A percentile compares a stretch with the other conserved stretches of the same genome.
phyloP scores from a whole-genome alignment of 225 moss, liverwort and hornwort species.

The Marchantia polymorpha region DNA sequence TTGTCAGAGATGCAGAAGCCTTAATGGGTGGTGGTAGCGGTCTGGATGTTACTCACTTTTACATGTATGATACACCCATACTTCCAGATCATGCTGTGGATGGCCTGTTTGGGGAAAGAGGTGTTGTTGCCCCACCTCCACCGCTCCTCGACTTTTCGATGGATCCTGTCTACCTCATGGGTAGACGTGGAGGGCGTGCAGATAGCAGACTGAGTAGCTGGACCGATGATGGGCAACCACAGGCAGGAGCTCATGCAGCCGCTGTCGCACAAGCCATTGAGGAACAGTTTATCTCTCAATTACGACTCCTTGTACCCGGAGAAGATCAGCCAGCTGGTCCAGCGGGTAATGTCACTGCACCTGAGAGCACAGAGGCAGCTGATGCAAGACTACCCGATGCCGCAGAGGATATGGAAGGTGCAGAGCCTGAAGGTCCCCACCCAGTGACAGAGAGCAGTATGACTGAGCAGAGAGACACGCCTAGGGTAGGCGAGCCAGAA shows the following conservation, averaged over 20 bases:
- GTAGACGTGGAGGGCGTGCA: conserved; percentile 72
- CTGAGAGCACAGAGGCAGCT: conserved; percentile 45
- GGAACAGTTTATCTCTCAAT: conserved; percentile 85
- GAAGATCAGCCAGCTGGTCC: conserved; percentile 44
- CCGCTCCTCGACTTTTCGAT: conserved; percentile 88
- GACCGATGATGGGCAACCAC: conserved; percentile 98
- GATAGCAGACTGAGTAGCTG: conserved; percentile 92
- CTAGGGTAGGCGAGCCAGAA: conserved; percentile 33
- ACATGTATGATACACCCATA: conserved; percentile 90
- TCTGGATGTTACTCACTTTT: conserved; percentile 93
- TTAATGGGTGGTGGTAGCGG: conserved; percentile 77
- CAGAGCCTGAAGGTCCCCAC: conserved; percentile 45
- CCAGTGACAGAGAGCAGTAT: conserved; percentile 48
- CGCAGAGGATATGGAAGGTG: conserved; percentile 46
- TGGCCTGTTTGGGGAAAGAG: conserved; percentile 79
- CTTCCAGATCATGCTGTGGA: conserved; percentile 68
- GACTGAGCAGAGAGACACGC: conserved; percentile 48
- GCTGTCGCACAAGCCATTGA: conserved; percentile 92
- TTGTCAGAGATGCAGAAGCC: conserved; percentile 86
- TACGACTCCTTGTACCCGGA: conserved; percentile 60
- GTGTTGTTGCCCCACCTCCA: conserved; percentile 74
- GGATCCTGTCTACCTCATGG: conserved; percentile 87
- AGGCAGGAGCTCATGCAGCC: conserved; percentile 92
- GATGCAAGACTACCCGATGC: conserved; percentile 56
- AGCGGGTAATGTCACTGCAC: conserved; percentile 19